A percentile compares a stretch with the other conserved stretches of the same genome.
phyloP scores from a whole-genome alignment of 2,329 filamentous ascomycete genomes.

The Myriosclerotinia duriaeana region DNA sequence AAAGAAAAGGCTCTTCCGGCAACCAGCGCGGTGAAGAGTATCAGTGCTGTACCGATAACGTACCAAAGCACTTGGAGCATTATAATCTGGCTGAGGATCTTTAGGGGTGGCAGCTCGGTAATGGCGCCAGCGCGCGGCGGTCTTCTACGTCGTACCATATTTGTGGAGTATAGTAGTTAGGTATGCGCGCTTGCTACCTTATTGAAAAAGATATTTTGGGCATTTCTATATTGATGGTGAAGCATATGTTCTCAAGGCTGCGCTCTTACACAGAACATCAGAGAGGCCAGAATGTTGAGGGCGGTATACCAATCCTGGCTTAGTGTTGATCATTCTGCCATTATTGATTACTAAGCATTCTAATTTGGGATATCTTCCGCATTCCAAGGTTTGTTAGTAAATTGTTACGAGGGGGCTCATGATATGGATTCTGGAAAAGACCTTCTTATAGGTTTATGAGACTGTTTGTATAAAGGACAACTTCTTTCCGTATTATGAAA shows the following conservation, averaged over 20 bases:
- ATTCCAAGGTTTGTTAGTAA: not conserved
- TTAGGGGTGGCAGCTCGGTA: conserved; percentile 64
- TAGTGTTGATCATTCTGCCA: not conserved
- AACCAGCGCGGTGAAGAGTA: conserved; percentile 66
- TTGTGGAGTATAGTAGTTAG: conserved; percentile 4
- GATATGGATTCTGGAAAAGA: not conserved
- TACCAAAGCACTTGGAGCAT: conserved; percentile 66
- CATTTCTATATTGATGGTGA: conserved; percentile 15
- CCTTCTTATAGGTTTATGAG: not conserved
- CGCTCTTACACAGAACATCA: not conserved
- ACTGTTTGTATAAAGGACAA: not conserved
- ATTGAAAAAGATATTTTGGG: not conserved
- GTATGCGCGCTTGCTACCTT: conserved; percentile 19
- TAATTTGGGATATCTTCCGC: not conserved
- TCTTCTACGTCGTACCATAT: conserved; percentile 51
- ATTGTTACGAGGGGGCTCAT: not conserved
- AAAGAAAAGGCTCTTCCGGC: conserved; percentile 59
- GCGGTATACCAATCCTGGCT: not conserved
- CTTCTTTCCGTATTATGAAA: not conserved
- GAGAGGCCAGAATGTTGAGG: conserved; percentile 15
- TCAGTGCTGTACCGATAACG: conserved; percentile 57
- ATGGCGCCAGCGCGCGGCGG: conserved; percentile 65
- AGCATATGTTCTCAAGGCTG: not conserved
- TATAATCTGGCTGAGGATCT: conserved; percentile 66
- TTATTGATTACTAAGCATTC: conserved; percentile 6